Evolutionary conservation across 352 stramenopile genomes (phyloP).

Genomic region (Plasmopara viticola): DNA sequence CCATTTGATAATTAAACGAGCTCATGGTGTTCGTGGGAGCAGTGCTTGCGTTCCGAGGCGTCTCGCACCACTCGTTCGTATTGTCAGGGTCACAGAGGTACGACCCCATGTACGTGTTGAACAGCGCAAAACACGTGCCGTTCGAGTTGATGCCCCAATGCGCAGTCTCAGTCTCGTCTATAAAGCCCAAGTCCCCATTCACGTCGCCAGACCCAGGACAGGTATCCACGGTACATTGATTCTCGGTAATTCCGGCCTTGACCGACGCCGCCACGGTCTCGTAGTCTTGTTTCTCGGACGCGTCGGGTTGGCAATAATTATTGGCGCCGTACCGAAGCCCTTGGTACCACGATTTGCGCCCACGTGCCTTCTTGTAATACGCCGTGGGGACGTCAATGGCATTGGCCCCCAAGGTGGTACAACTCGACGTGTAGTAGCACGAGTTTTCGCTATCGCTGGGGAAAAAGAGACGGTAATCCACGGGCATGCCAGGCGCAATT

Average conservation of each 20-base stretch:
- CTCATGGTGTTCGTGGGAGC: constrained; percentile 53
- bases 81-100: constrained; percentile 59
- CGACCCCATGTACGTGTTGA: constrained; percentile 44
- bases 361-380: constrained; percentile 35
- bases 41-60: constrained; percentile 30
- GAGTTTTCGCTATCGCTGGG: constrained; percentile 21
- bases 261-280: constrained; percentile 38
- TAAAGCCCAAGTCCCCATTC: constrained; percentile 35
- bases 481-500: constrained; percentile 66
- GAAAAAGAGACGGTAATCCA: constrained; percentile 49
- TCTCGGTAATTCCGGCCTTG: constrained; percentile 40
- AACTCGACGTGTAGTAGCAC: constrained; percentile 45
- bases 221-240: constrained; percentile 32
- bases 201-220: constrained; percentile 50
- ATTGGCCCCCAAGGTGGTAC: constrained; percentile 40
- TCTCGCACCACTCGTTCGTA: constrained; percentile 31
- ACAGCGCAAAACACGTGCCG: constrained; percentile 32
- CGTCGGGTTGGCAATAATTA: constrained; percentile 35
- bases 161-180: constrained; percentile 29
- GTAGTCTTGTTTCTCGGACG: constrained; percentile 36
- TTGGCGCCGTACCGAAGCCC: constrained; percentile 59
- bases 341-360: constrained; percentile 57
- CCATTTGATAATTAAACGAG: constrained; percentile 64
- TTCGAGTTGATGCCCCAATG: constrained; percentile 59
- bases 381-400: constrained; percentile 39